Conservation (phyloP, 2,329 filamentous ascomycete species). For the Fusarium sp. region DNA sequence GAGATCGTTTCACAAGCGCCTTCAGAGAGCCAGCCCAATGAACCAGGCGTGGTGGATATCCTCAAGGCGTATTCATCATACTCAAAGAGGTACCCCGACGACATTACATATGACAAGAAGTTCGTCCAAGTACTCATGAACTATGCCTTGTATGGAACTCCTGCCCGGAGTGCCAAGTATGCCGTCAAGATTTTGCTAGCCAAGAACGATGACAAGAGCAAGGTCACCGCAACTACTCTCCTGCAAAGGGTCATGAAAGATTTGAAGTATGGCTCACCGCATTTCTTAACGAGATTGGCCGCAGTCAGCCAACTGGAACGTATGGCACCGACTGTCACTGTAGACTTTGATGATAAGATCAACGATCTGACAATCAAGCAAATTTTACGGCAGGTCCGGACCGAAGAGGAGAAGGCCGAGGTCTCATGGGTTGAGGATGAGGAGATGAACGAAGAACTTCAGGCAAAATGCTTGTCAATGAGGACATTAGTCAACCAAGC, state of each 20-base stretch:
- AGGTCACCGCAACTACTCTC: slow-evolving; percentile 87
- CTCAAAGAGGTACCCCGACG: slow-evolving; percentile 83
- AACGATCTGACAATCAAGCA: slow-evolving; percentile 80
- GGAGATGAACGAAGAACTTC: slow-evolving; percentile 80
- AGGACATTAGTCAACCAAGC: slow-evolving; percentile 89
- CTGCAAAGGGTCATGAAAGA: slow-evolving; percentile 79
- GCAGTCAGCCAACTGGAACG: slow-evolving; percentile 80
- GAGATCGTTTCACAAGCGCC: slow-evolving; percentile 85
- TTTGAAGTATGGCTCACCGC: slow-evolving; percentile 76
- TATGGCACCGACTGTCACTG: slow-evolving; percentile 76
- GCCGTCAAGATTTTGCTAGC: slow-evolving; percentile 90
- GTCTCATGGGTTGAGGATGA: slow-evolving; percentile 75
- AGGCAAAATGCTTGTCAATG: slow-evolving; percentile 84
- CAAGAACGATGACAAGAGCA: slow-evolving; percentile 75
- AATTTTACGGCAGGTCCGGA: slow-evolving; percentile 76
- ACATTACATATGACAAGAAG: slow-evolving; percentile 83
- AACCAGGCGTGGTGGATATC: slow-evolving; percentile 83
- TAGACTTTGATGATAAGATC: slow-evolving; percentile 80
- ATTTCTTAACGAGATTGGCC: slow-evolving; percentile 80
- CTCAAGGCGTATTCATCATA: slow-evolving; percentile 95
- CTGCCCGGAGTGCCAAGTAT: slow-evolving; percentile 88
- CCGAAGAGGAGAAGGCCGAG: slow-evolving; percentile 65
- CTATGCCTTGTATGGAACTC: slow-evolving; percentile 85
- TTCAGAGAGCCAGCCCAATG: slow-evolving; percentile 72
- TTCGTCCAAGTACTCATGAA: slow-evolving; percentile 83